Evolutionary conservation across 805 yeast genomes (phyloP), one percentile per base, ranked within the genome.

Genomic region (Nakazawaea wyomingensis): DNA sequence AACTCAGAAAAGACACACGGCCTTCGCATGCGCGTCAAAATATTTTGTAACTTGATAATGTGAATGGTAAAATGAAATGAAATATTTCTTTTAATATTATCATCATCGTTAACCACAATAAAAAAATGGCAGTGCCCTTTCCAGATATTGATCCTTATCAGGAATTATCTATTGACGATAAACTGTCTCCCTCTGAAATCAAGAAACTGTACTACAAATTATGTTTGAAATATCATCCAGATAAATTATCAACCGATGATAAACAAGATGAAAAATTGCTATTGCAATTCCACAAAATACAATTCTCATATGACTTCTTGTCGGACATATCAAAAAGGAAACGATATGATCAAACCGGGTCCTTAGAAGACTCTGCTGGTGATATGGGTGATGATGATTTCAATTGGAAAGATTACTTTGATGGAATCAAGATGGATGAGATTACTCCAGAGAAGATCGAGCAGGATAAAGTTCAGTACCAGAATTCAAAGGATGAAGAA

Each of bases 181-280:
- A 57, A 0, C 71, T 76, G 2, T 59, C 77, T 4, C 76, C 72
- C 0, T 62, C 73, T 0, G 81, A 71, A 10, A 73, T 87, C 49
- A 85, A 83, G 55, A 79, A 74, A 54, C 74, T 85, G 0, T 85
- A 85, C 54, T 73, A 85, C 50, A 77, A 76, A 46, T 54, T 73
- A 28, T 85, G 90, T 49, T 64, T 85, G 24, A 61, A 65, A 38
- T 71, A 74, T 47, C 95, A 85, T 55, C 95, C 95, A 1, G 95
- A 85, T 59, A 84, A 85, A 55, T 59, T 72, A 37, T 51, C 62
- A 2, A 31, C 28, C 28, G 63, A 57, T 8, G 68, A 61, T 36
- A 60, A 59, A 29, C 60, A 49, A 9, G 62, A 54, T 38, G 58
- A 69, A 28, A 66, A 62, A 42, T 9, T 39, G 20, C 20, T 30